Percentiles rank a stretch among this genome's conserved stretches.
These are phyloP conservation scores for Leccinellum rugosiceps DNA, from an alignment of 768 basidiomycete genomes.

Conservation along the genomic window DNA sequence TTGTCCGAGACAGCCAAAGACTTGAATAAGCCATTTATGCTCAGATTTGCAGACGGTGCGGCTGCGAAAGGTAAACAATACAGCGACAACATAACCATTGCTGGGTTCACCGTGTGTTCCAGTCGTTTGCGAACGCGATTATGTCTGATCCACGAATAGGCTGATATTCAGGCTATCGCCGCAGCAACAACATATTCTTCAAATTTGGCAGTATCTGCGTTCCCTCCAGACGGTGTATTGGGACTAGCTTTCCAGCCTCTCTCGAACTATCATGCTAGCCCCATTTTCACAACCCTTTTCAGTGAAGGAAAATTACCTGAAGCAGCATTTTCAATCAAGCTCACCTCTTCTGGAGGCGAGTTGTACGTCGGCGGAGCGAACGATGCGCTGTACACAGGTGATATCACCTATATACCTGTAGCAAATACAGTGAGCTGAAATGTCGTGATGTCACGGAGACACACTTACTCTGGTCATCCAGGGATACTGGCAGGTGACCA, in stretches of 20 bases:
- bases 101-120: conserved; percentile 1
- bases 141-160: conserved; percentile 7
- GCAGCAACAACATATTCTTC: conserved; percentile 7
- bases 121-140: neutral
- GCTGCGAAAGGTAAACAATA: conserved; percentile 35
- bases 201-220: neutral
- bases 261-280: conserved; percentile 21
- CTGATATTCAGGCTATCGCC: conserved; percentile 8
- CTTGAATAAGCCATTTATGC: conserved; percentile 19
- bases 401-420: conserved; percentile 32
- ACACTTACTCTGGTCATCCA: neutral
- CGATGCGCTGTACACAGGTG: conserved; percentile 35
- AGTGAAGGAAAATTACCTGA: conserved; percentile 10
- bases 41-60: conserved; percentile 35
- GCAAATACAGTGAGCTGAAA: conserved; percentile 17
- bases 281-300: conserved; percentile 31
- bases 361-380: conserved; percentile 43
- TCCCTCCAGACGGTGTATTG: conserved; percentile 15
- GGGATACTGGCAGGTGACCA: conserved; percentile 14
- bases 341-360: conserved; percentile 25
- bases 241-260: conserved; percentile 32
- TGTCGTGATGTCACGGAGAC: neutral
- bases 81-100: conserved; percentile 28
- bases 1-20: conserved; percentile 26
- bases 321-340: conserved; percentile 23